Percentiles rank a stretch among this genome's conserved stretches.
Evolutionary conservation across 1,139 yeast species (phyloP).

Genomic region (Taiozyma sp.): DNA sequence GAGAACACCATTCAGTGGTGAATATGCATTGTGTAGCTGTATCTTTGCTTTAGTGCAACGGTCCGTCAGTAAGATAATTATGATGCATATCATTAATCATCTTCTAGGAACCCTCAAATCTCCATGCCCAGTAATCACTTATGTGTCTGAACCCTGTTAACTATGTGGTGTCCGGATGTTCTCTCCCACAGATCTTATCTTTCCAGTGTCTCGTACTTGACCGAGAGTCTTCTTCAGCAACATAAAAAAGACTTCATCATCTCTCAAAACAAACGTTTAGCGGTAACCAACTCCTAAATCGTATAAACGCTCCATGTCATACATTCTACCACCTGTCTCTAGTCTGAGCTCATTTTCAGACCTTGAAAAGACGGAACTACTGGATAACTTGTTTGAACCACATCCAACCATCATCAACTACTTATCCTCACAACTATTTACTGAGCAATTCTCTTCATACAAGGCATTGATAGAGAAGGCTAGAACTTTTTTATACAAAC

Average conservation of each 20-base stretch:
- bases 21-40: no score
- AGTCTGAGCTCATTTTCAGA: slow-evolving; percentile 9
- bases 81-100: not conserved
- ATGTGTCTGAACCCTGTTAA: not conserved
- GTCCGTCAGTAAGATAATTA: not conserved
- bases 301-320: not conserved
- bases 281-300: no score
- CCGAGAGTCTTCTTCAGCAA: not conserved
- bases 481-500: slow-evolving; percentile 5
- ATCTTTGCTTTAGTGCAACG: not conserved
- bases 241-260: not conserved
- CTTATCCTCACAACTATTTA: slow-evolving; percentile 13
- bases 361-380: slow-evolving; percentile 11
- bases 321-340: not conserved
- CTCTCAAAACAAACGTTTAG: not conserved
- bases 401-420: slow-evolving; percentile 17
- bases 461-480: slow-evolving; percentile 14
- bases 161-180: not conserved
- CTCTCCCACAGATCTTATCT: not conserved
- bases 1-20: no score
- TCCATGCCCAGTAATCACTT: not conserved
- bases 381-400: slow-evolving; percentile 21
- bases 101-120: no score
- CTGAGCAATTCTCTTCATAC: slow-evolving; percentile 7
- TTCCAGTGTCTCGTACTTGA: not conserved